Percentiles rank a stretch among this genome's conserved stretches.
These are phyloP conservation scores for Pueraria montana DNA, from an alignment of 306 rosid genomes.

Conservation along the genomic window DNA sequence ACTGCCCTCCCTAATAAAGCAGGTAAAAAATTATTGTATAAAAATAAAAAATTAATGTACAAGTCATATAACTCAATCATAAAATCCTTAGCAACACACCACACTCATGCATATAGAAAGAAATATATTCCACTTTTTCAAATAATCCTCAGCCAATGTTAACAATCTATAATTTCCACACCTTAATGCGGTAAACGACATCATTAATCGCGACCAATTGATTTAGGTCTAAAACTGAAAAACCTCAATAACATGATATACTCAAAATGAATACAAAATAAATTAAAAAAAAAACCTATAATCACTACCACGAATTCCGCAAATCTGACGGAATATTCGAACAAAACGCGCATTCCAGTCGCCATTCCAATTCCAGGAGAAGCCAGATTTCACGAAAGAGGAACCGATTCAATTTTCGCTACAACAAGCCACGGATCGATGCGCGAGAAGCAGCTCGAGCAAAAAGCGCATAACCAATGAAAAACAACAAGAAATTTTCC, in stretches of 20 bases:
- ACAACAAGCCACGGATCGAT: conserved; percentile 48
- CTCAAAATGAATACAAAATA: not conserved
- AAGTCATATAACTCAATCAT: not conserved
- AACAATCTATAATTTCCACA: conserved; percentile 7
- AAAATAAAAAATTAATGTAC: not conserved
- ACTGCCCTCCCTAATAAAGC: not conserved
- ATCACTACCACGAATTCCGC: not conserved
- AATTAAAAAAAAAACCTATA: conserved; percentile 10
- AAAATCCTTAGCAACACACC: not conserved
- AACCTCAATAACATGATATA: conserved; percentile 5
- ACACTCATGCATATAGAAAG: not conserved
- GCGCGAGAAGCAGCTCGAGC: conserved; percentile 39
- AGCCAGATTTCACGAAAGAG: conserved; percentile 7
- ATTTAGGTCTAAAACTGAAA: conserved; percentile 34
- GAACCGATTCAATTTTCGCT: not conserved
- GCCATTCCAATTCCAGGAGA: not conserved
- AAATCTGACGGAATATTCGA: conserved; percentile 35
- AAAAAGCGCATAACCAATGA: not conserved
- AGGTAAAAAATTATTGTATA: not conserved
- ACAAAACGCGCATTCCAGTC: not conserved
- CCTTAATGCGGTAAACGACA: conserved; percentile 36
- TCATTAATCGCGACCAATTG: conserved; percentile 1
- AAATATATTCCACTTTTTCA: not conserved
- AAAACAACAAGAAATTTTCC: conserved; percentile 35
- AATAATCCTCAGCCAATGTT: conserved; percentile 8